Evolutionary conservation across 352 stramenopile species (phyloP), one percentile per base, ranked within the genome.

Genomic region (Lagenidium sp.): DNA sequence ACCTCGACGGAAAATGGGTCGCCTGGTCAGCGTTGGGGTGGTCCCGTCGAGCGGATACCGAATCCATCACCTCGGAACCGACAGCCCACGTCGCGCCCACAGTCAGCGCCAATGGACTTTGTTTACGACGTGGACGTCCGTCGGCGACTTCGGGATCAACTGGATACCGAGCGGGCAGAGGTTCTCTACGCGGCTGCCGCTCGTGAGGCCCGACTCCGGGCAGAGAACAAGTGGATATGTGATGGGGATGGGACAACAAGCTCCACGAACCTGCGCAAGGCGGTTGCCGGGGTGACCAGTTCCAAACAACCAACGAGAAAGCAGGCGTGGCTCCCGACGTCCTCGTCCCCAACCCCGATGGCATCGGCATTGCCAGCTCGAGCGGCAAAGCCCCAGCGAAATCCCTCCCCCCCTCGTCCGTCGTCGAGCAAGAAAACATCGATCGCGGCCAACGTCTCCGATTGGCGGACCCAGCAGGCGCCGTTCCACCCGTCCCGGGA

Each of bases 121-220:
- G 69, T 85, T 4, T 90, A 90, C 53, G 74, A 90, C 50, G 41
- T 85, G 21, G 43, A 55, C 30, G 50, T 72, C 12, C 62, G 77
- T 21, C 65, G 72, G 23, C 50, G 52, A 37, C 52, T 90, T 22
- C 67, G 78, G 4, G 58, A 79, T n/a, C 52, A 68, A 38, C 55
- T 87, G 32, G 78, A 90, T 36, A 45, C 34, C 18, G 68, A 83
- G 20, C 74, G 78, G 5, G 18, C 28, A 1, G 48, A 65, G 5
- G 25, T 72, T 3, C 50, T 66, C 0, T 48, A 59, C 13, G 52
- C 61, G 16, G 55, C 61, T 1, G 47, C 32, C 2, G 53, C 41
- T 10, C 58, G 62, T 35, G 74, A 90, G 55, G 25, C 47, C 3
- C 31, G 54, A 22, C 63, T 87, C 19, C 60, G 65, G 19, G 55